phyloP scores from a whole-genome alignment of 345 rosid genomes.

The Populus nigra region DNA sequence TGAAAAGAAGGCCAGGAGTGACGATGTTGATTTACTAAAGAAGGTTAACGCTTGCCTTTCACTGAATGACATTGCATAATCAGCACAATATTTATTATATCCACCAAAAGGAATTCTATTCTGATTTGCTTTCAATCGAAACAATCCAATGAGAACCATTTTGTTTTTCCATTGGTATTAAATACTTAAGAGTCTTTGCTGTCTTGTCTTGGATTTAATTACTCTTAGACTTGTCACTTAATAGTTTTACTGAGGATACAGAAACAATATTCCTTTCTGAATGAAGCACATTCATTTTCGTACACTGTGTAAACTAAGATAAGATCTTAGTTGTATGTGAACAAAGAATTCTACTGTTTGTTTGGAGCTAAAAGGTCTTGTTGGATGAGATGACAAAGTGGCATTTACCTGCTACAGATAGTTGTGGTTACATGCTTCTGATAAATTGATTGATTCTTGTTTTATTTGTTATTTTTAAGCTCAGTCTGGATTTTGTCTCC shows the following conservation, averaged over 20 bases:
- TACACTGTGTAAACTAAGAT: background rate
- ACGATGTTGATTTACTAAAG: conserved; percentile 51
- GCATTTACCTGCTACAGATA: background rate
- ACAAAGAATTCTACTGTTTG: background rate
- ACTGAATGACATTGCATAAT: background rate
- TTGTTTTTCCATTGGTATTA: too few species aligned
- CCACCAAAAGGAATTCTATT: background rate
- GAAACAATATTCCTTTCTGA: background rate
- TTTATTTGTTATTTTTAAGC: background rate
- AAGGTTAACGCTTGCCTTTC: conserved; percentile 47
- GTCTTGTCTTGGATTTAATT: background rate
- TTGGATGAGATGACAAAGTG: background rate
- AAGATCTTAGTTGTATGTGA: background rate
- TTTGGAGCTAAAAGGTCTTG: background rate
- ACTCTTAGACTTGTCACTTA: background rate
- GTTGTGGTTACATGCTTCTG: background rate
- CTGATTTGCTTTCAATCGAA: background rate
- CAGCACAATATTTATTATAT: conserved; percentile 5
- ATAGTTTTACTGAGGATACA: background rate
- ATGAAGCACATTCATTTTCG: background rate
- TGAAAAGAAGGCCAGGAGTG: conserved; percentile 67
- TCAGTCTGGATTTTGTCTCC: background rate
- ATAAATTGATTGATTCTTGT: background rate
- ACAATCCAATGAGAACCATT: background rate
- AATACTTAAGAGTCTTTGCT: background rate